Base-by-base conservation (phyloP, 768 basidiomycete species). In the Suillus luteus region DNA sequence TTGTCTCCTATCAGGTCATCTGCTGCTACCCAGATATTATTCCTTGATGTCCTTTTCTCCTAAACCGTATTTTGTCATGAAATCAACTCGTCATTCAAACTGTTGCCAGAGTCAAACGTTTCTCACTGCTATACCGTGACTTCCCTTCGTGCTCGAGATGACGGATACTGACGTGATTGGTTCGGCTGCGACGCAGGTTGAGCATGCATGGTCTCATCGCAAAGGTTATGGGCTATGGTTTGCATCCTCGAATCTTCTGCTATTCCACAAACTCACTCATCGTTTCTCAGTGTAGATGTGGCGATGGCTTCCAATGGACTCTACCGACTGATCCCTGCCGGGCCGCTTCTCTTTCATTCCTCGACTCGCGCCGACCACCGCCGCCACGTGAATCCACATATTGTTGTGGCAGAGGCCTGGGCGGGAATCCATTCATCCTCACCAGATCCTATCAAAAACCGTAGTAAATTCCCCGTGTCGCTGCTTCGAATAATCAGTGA, bases 151-250 rank as follows among this genome's bases (percentile, higher is more conserved):
- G 70, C 27, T 49, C 43, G 52, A 38, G 44, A 19, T 55, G 19
- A 37, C 27, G 19, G 3, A 55, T 19, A 14, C 46, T 54, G 58
- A 61, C 65, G 3, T 27, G 68, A 60, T 46, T 60, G 48, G 35
- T 58, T 15, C 54, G 52, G 75, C 69, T 1, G 5, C 5, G 33
- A 22, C n/a, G 68, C 67, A 67, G 85, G 81, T 86, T 31, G 92
- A 92, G 69, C 85, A 88, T 64, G 82, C 31, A 31, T 31, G 31
- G 31, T 82, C 55, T 92, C 65, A 90, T 91, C 61, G 86, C 86
- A 14, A 93, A 90, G 76, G 86, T 62, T 85, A 17, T 31, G 90
- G 75, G 91, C 89, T 57, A 72, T 95, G 85, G 93, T 93, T 73
- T 62, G 83, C 76, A 58, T 62, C 58, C 52, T 31, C 57, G 48